These are phyloP conservation scores for Leptographium radiaticola DNA, from an alignment of 2,329 filamentous ascomycete genomes.

Conservation along the genomic window DNA sequence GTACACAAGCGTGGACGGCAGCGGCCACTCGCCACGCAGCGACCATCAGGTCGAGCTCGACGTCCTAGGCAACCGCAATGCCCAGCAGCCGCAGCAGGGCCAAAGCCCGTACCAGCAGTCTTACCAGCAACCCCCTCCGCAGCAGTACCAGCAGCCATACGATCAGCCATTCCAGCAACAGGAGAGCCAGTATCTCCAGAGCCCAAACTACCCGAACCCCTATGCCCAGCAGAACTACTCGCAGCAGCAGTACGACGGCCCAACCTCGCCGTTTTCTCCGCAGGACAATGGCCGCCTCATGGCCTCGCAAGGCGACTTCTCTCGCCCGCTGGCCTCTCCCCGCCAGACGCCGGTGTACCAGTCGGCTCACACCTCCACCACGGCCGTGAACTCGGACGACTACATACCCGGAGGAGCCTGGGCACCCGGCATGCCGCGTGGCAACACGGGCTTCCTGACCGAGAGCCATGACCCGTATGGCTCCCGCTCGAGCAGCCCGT, in stretches of 20 bases:
- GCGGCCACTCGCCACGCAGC: neutral
- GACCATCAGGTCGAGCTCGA: constrained; percentile 8
- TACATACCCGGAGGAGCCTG: constrained; percentile 5
- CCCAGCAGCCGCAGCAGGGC: neutral
- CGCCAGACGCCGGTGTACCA: constrained; percentile 9
- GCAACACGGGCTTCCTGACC: constrained; percentile 8
- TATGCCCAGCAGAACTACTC: neutral
- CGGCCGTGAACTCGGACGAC: constrained; percentile 9
- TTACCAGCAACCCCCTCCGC: neutral
- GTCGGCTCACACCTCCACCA: constrained; percentile 8
- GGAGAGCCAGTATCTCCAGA: neutral
- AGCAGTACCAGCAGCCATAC: neutral
- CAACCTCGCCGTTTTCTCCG: neutral
- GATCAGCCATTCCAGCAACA: neutral
- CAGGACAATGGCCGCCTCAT: constrained; percentile 2
- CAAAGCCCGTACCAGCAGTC: neutral
- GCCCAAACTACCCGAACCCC: neutral
- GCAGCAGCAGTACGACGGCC: neutral
- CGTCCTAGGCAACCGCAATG: constrained; percentile 4
- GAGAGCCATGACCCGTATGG: constrained; percentile 6
- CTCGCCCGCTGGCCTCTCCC: constrained; percentile 2
- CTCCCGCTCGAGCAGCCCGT: constrained; percentile 8
- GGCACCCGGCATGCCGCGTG: constrained; percentile 2
- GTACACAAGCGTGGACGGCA: constrained; percentile 2
- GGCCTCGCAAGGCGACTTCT: constrained; percentile 1